Conservation (phyloP, 23 red algal species). For the Chondrus crispus region DNA sequence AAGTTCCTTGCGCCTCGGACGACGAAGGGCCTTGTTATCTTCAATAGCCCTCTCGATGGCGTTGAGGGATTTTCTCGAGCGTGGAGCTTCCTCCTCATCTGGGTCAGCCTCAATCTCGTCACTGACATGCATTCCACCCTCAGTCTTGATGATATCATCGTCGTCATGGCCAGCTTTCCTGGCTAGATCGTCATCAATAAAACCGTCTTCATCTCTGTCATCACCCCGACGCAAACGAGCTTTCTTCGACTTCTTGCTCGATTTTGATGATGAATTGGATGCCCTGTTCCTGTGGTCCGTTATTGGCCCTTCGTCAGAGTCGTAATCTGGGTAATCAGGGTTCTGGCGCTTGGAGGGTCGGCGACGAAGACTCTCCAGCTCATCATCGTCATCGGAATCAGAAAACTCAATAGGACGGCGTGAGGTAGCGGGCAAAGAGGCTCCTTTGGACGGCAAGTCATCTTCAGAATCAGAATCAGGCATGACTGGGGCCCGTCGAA, state of each 20-base stretch:
- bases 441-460: background rate
- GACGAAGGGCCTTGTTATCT: background rate
- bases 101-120: background rate
- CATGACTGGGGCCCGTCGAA: background rate
- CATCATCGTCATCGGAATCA: background rate
- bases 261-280: too few species aligned
- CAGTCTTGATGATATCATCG: background rate
- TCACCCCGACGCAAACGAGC: background rate
- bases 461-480: background rate
- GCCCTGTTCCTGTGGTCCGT: too few species aligned
- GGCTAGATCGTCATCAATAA: background rate
- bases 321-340: background rate
- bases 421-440: background rate
- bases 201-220: background rate
- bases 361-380: background rate
- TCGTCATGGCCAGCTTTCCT: background rate
- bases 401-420: background rate
- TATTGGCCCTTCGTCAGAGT: background rate
- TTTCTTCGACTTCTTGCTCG: background rate
- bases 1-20: conserved; percentile 6
- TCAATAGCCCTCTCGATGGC: conserved; percentile 29
- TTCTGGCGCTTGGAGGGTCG: background rate
- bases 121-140: background rate
- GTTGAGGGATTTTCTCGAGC: background rate
- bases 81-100: background rate